A percentile compares a stretch with the other conserved stretches of the same genome.
Conservation (phyloP, 805 yeast species). For the Zygoascus tannicola region DNA sequence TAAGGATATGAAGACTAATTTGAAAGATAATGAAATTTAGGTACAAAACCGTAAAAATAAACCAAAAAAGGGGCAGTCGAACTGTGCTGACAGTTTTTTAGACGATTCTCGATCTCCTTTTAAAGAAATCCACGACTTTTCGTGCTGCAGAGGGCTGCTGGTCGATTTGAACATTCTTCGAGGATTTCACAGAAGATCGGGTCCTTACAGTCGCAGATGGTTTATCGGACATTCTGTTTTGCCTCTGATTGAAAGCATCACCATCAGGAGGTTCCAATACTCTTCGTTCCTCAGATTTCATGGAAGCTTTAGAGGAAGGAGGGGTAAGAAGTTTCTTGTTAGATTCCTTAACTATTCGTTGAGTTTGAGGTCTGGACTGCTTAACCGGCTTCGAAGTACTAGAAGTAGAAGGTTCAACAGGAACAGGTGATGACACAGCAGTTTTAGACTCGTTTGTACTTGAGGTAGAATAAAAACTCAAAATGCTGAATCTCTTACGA, state of each 20-base stretch:
- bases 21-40: too few species aligned
- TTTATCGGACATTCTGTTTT: constrained; percentile 9
- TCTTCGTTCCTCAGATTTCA: constrained; percentile 10
- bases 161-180: background rate
- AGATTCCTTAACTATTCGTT: background rate
- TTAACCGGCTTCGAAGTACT: background rate
- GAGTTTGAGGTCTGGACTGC: background rate
- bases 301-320: constrained; percentile 6
- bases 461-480: constrained; percentile 13
- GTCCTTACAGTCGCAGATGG: background rate
- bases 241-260: constrained; percentile 16
- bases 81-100: too few species aligned
- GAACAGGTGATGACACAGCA: constrained; percentile 1
- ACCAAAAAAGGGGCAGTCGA: too few species aligned
- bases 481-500: constrained; percentile 18
- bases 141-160: constrained; percentile 24
- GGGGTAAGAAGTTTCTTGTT: background rate
- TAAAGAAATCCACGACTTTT: constrained; percentile 29
- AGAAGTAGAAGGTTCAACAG: background rate
- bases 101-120: constrained; percentile 28
- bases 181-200: background rate
- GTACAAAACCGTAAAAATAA: too few species aligned
- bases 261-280: constrained; percentile 17
- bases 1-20: too few species aligned
- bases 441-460: background rate